Percentiles rank a stretch among this genome's conserved stretches.
phyloP scores from a whole-genome alignment of 352 stramenopile genomes.

The Globisporangium canariense region DNA sequence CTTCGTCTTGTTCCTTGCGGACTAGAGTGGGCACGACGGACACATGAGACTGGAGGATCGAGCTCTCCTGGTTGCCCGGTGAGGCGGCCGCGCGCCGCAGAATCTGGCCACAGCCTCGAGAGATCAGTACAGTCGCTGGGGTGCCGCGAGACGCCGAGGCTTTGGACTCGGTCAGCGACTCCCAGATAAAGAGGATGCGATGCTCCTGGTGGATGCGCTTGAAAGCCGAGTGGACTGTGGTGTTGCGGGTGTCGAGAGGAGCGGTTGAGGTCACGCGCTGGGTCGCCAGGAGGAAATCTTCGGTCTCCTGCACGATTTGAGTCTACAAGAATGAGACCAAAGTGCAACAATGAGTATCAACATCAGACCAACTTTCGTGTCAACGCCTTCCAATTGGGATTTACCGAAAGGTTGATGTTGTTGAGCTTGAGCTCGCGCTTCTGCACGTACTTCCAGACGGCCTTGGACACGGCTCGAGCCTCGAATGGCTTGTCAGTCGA shows the following conservation, averaged over 20 bases:
- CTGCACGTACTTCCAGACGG: slow-evolving; percentile 9
- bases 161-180: slow-evolving; percentile 4
- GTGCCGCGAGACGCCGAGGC: background rate
- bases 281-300: slow-evolving; percentile 8
- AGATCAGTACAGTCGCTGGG: background rate
- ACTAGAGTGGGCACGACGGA: background rate
- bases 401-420: background rate
- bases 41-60: slow-evolving; percentile 11
- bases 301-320: slow-evolving; percentile 1
- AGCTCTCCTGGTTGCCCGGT: background rate
- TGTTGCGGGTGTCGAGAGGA: background rate
- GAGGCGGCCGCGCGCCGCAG: too few relatives aligned
- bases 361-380: too few relatives aligned
- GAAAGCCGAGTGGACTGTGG: background rate
- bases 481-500: slow-evolving; percentile 1
- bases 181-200: slow-evolving; percentile 5
- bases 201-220: background rate
- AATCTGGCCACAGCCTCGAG: slow-evolving; percentile 2
- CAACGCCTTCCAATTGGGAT: too few relatives aligned
- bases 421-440: slow-evolving; percentile 2
- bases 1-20: background rate
- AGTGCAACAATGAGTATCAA: too few relatives aligned
- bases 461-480: background rate
- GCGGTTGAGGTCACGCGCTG: slow-evolving; percentile 2
- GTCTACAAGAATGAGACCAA: background rate